A percentile compares a stretch with the other conserved stretches of the same genome.
phyloP scores from a whole-genome alignment of 2,329 filamentous ascomycete species.

The Ascosphaera acerosa region DNA sequence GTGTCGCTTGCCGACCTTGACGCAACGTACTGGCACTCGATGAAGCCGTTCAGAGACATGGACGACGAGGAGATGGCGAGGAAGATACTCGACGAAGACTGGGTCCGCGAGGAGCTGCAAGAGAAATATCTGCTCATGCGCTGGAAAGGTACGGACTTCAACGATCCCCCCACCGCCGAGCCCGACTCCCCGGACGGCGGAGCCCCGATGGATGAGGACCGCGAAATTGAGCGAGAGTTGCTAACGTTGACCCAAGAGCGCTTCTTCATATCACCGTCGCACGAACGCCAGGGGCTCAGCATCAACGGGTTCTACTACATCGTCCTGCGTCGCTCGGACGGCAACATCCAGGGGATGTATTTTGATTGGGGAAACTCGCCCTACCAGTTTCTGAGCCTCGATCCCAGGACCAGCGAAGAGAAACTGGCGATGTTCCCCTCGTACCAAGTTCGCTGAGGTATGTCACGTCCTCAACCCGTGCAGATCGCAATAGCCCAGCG shows the following conservation, averaged over 20 bases:
- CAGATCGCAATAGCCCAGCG: too few relatives aligned
- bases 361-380: slow-evolving; percentile 25
- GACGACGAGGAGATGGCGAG: slow-evolving; percentile 20
- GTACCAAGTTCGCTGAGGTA: too few relatives aligned
- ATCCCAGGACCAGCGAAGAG: slow-evolving; percentile 14
- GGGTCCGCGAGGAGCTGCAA: slow-evolving; percentile 17
- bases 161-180: too few relatives aligned
- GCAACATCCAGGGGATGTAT: slow-evolving; percentile 23
- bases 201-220: too few relatives aligned
- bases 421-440: too few relatives aligned
- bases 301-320: slow-evolving; percentile 28
- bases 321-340: slow-evolving; percentile 20
- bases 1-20: slow-evolving; percentile 22
- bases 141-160: slow-evolving; percentile 28
- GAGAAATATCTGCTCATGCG: slow-evolving; percentile 25
- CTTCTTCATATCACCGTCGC: slow-evolving; percentile 23
- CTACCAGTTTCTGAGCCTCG: slow-evolving; percentile 22
- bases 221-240: too few relatives aligned
- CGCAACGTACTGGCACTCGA: slow-evolving; percentile 23
- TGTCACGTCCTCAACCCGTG: too few relatives aligned
- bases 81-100: slow-evolving; percentile 20
- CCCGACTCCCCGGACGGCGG: too few relatives aligned
- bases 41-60: slow-evolving; percentile 23
- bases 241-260: too few relatives aligned
- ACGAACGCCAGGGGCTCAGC: slow-evolving; percentile 22